Conservation (phyloP, 2,329 filamentous ascomycete genomes). For the Fusarium annulatum region DNA sequence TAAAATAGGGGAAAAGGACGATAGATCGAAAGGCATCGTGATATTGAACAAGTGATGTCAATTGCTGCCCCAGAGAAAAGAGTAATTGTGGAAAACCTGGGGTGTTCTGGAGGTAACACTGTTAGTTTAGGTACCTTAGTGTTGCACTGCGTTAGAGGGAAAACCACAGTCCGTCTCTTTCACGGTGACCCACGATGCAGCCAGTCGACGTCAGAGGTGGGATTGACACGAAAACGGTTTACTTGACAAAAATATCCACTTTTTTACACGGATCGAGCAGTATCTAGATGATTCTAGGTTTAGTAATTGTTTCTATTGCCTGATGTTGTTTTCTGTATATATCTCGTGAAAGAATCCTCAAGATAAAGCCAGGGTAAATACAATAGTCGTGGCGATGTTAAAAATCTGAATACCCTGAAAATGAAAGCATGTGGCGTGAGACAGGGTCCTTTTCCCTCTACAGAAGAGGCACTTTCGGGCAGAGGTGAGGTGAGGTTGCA, state of each 20-base stretch:
- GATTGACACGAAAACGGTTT: conserved; percentile 25
- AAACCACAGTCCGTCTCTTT: background rate
- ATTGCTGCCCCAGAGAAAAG: conserved; percentile 13
- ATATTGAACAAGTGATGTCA: conserved; percentile 28
- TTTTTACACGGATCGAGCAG: conserved; percentile 16
- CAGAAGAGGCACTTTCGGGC: background rate
- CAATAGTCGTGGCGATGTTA: no score
- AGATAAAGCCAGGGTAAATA: background rate
- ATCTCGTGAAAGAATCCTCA: background rate
- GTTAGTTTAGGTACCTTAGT: background rate
- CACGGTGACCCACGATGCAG: conserved; percentile 18
- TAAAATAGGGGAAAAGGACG: conserved; percentile 14
- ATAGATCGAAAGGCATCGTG: conserved; percentile 24
- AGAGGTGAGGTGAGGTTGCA: background rate
- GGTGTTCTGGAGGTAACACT: conserved; percentile 1
- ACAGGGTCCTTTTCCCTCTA: background rate
- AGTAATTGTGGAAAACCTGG: conserved; percentile 23
- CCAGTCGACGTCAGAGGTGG: conserved; percentile 32
- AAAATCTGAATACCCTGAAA: background rate
- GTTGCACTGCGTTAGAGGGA: conserved; percentile 13
- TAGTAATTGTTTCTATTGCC: background rate
- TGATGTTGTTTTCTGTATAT: background rate
- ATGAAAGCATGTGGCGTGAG: background rate
- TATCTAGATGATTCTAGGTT: conserved; percentile 14
- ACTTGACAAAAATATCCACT: conserved; percentile 17